phyloP scores from a whole-genome alignment of 345 rosid species.

The Punica granatum region DNA sequence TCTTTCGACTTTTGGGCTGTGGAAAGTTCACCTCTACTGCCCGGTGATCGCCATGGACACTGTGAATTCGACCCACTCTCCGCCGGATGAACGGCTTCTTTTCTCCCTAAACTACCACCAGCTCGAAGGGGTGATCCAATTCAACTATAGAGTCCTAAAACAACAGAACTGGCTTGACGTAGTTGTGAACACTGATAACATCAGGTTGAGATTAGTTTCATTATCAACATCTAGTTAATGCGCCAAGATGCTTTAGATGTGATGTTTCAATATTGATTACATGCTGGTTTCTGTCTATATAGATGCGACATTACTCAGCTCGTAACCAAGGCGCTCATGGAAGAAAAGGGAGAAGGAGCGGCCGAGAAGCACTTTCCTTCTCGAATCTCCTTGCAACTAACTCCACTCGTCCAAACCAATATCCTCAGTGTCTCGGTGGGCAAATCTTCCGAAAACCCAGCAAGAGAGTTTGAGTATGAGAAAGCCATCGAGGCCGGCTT shows the following conservation, averaged over 20 bases:
- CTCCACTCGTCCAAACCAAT: constrained; percentile 60
- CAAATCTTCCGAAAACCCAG: constrained; percentile 68
- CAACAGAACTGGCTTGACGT: constrained; percentile 57
- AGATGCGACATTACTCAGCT: constrained; percentile 65
- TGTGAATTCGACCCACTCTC: constrained; percentile 38
- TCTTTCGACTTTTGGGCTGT: constrained; percentile 50
- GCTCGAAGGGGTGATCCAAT: constrained; percentile 79
- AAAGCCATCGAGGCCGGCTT: constrained; percentile 49
- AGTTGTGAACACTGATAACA: constrained; percentile 58
- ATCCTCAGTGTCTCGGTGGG: constrained; percentile 64
- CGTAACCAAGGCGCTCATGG: constrained; percentile 44
- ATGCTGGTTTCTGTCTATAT: background rate
- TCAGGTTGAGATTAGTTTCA: constrained; percentile 38
- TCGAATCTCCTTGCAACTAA: constrained; percentile 52
- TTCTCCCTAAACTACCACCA: constrained; percentile 85
- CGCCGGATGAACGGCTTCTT: constrained; percentile 46
- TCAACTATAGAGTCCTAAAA: constrained; percentile 45
- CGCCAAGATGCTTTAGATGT: background rate
- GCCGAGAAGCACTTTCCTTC: constrained; percentile 87
- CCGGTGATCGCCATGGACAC: constrained; percentile 75
- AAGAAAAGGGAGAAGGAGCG: constrained; percentile 54
- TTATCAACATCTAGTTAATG: background rate
- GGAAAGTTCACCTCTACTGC: constrained; percentile 83
- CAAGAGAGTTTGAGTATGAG: constrained; percentile 38
- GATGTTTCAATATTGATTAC: background rate